phyloP scores from a whole-genome alignment of 2,329 filamentous ascomycete genomes.

The Coniochaeta sp. region DNA sequence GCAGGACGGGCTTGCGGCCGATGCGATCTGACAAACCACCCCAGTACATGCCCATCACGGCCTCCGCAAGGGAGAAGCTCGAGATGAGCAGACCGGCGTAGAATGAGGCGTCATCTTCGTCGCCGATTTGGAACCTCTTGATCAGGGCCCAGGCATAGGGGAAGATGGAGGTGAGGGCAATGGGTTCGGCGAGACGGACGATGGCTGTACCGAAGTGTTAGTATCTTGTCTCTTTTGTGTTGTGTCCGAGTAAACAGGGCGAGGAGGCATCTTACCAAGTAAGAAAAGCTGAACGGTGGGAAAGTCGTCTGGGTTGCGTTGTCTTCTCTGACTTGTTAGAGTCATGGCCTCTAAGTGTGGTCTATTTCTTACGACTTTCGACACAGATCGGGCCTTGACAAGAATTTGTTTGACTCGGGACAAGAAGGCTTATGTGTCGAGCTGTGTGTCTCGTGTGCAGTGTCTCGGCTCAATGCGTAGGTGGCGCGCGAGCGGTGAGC shows the following conservation, averaged over 20 bases:
- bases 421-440: constrained; percentile 9
- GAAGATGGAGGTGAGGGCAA: constrained; percentile 88
- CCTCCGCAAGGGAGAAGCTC: constrained; percentile 76
- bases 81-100: constrained; percentile 86
- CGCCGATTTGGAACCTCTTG: constrained; percentile 66
- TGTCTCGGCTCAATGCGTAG: background rate
- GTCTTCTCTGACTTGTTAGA: constrained; percentile 41
- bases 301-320: constrained; percentile 65
- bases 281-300: constrained; percentile 77
- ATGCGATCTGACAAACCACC: constrained; percentile 74
- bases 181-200: constrained; percentile 86
- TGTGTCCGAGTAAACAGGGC: background rate
- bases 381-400: constrained; percentile 27
- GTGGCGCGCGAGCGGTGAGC: background rate
- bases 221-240: background rate
- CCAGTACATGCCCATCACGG: constrained; percentile 82
- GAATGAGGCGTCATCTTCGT: constrained; percentile 70
- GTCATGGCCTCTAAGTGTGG: constrained; percentile 39
- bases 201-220: constrained; percentile 52
- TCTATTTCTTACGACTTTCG: constrained; percentile 36
- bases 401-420: background rate
- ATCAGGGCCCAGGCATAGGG: constrained; percentile 85
- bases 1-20: constrained; percentile 77
- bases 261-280: constrained; percentile 53
- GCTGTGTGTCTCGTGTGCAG: background rate